Conservation (phyloP, 345 rosid species). For the Brassica carinata region DNA sequence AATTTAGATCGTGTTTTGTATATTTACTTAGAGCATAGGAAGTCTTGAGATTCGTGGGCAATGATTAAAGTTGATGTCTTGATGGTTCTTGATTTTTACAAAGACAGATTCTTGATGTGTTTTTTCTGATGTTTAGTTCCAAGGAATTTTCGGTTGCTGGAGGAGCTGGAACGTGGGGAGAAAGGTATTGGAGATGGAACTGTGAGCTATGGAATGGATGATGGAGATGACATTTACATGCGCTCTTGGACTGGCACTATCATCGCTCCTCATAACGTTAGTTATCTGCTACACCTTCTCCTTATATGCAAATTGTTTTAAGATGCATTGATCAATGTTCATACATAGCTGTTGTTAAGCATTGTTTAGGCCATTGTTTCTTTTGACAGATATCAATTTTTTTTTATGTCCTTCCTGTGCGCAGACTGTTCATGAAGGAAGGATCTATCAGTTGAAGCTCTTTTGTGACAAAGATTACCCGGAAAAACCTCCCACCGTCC, state of each 20-base stretch:
- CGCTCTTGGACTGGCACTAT: conserved; percentile 97
- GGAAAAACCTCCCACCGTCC: conserved; percentile 93
- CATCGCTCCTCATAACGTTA: conserved; percentile 83
- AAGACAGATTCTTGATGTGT: background rate
- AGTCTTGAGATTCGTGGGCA: no score
- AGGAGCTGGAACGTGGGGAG: conserved; percentile 93
- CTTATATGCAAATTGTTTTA: background rate
- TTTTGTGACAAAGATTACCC: conserved; percentile 98
- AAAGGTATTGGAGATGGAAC: conserved; percentile 97
- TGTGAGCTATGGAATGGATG: conserved; percentile 99
- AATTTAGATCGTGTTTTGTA: no score
- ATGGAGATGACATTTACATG: conserved; percentile 91
- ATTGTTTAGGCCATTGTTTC: background rate
- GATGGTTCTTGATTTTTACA: background rate
- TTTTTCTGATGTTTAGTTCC: conserved; percentile 49
- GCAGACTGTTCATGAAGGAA: conserved; percentile 95
- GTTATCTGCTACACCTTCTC: background rate
- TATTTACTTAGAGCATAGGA: no score
- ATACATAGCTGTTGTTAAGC: no score
- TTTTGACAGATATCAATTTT: background rate
- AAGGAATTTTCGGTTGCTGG: conserved; percentile 79
- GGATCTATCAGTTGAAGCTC: conserved; percentile 96
- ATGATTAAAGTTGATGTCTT: background rate
- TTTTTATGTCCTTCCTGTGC: background rate
- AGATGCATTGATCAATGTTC: background rate